Base-by-base conservation (phyloP, 2,329 filamentous ascomycete species). In the Colletotrichum sp. region DNA sequence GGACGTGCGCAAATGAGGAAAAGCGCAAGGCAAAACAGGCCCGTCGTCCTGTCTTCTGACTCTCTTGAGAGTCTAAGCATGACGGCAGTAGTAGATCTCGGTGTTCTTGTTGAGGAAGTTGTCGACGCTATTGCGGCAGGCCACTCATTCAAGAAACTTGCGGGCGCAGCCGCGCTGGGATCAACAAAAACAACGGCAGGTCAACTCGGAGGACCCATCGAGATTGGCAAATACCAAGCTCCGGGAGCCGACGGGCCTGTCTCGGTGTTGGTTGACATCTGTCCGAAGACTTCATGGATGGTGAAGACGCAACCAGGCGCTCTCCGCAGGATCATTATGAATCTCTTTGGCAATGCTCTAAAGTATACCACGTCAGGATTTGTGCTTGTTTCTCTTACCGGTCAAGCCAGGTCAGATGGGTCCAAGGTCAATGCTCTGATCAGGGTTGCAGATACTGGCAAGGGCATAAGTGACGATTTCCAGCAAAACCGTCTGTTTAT, bases 391-490 rank as follows among this genome's bases (percentile, higher is more conserved):
- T 81, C 81, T 0, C 77, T 85, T 1, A 76, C 76, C 2, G 79
- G 80, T 2, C 80, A 84, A 34, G 18, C 71, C 5, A 77, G 77
- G 8, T 56, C 69, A 1, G 78, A 79, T 1, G 76, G 76, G 3
- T 77, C 78, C n/a, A 80, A 79, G 43, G 69, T 81, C 4, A 78
- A 81, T 58, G 75, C 83, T 3, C 26, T 82, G 7, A 79, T 91
- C 32, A 89, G 86, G 1, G 88, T 94, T 10, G 86, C 87, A 0
- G 92, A 94, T 80, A 92, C 91, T 3, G 93, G 93, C 2, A 90
- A 90, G 76, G 93, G 93, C 10, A 94, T 94, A 77, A 90, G 89
- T 0, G 86, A 89, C 43, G 90, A 93, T 26, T 94, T 92, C 78
- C 84, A 93, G 69, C 87, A 89, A 24, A 89, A 89, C 16, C 88